Conservation (phyloP, 805 yeast species). For the Cyberlindnera subsufficiens region DNA sequence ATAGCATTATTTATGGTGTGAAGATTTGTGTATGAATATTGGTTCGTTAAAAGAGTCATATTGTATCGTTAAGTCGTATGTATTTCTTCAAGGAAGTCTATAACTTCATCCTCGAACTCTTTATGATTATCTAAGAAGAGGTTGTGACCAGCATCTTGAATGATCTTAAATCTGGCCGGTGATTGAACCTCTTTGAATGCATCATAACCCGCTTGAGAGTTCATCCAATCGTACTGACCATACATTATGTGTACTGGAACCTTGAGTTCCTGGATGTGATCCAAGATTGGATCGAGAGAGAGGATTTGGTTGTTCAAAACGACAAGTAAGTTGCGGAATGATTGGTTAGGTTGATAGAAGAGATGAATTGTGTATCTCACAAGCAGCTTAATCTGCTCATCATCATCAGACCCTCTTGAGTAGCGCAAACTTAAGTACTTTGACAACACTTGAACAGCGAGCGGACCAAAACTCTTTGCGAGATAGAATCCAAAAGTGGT, state of each 20-base stretch:
- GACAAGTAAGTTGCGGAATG: constrained; percentile 12
- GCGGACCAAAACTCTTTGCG: constrained; percentile 39
- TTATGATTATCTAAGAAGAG: constrained; percentile 61
- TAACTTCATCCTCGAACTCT: constrained; percentile 44
- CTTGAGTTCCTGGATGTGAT: constrained; percentile 38
- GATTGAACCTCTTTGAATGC: constrained; percentile 14
- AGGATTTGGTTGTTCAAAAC: constrained; percentile 30
- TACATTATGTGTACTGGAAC: constrained; percentile 34
- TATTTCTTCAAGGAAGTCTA: constrained; percentile 22
- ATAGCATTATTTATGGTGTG: background rate
- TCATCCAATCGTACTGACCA: constrained; percentile 76
- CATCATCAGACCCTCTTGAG: constrained; percentile 15
- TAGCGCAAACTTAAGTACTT: constrained; percentile 27
- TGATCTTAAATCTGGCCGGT: constrained; percentile 18
- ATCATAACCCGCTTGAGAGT: constrained; percentile 43
- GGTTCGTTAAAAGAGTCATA: too few species aligned
- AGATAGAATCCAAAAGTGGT: constrained; percentile 38
- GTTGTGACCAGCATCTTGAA: constrained; percentile 68
- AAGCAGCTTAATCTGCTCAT: constrained; percentile 13
- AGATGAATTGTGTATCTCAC: constrained; percentile 18
- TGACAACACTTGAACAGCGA: constrained; percentile 33
- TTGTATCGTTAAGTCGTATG: too few species aligned
- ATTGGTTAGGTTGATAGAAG: constrained; percentile 18
- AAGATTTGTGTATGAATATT: background rate
- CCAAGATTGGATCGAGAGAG: constrained; percentile 61